These are phyloP conservation scores for Pedinophyceae sp. DNA, from an alignment of 139 green algal genomes.

Conservation along the genomic window DNA sequence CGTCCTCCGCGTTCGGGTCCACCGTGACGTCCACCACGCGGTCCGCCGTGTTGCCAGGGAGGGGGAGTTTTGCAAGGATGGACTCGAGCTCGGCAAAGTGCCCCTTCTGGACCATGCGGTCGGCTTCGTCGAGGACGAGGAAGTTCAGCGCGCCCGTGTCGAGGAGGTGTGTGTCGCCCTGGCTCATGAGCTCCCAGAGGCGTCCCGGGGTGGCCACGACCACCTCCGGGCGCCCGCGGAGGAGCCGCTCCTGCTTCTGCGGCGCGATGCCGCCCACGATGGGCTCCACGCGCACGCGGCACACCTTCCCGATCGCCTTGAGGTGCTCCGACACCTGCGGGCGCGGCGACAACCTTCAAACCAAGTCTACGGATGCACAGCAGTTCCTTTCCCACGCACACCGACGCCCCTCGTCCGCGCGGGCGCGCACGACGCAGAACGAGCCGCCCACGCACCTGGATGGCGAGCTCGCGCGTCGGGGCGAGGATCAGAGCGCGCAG, in stretches of 20 bases:
- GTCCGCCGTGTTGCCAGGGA: not conserved
- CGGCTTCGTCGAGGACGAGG: slow-evolving; percentile 89
- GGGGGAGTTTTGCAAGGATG: not conserved
- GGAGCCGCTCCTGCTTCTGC: slow-evolving; percentile 78
- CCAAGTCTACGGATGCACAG: too few species aligned
- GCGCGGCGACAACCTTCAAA: too few species aligned
- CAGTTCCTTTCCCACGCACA: too few species aligned
- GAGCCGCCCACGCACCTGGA: slow-evolving; percentile 47
- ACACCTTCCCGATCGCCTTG: slow-evolving; percentile 28
- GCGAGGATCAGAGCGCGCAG: slow-evolving; percentile 79
- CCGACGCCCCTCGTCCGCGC: too few species aligned
- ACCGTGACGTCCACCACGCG: not conserved
- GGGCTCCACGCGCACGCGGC: slow-evolving; percentile 45
- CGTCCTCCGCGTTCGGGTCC: slow-evolving; percentile 2
- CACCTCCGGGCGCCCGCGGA: slow-evolving; percentile 40
- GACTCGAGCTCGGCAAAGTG: not conserved
- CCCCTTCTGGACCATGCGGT: slow-evolving; percentile 77
- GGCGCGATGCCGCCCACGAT: slow-evolving; percentile 81
- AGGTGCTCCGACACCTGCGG: slow-evolving; percentile 52
- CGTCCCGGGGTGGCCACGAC: slow-evolving; percentile 87
- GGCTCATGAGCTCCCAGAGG: slow-evolving; percentile 83
- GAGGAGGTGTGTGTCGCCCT: slow-evolving; percentile 32
- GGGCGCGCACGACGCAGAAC: not conserved
- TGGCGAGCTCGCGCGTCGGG: slow-evolving; percentile 84
- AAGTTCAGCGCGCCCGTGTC: slow-evolving; percentile 38